Evolutionary conservation across 1,284 basidiomycete genomes (phyloP).

Genomic region (Puccinia horiana): DNA sequence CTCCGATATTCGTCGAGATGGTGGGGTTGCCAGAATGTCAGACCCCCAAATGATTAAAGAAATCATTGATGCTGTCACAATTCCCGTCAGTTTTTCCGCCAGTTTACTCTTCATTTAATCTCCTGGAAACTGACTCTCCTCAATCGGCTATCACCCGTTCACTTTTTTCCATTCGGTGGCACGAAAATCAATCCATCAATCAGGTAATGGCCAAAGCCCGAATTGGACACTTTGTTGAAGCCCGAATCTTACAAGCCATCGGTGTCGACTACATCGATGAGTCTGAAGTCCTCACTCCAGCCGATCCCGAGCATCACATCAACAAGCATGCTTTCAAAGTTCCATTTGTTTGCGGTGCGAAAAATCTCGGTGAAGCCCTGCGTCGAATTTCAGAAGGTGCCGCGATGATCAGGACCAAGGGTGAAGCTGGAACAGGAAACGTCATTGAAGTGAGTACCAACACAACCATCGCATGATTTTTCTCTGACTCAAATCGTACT

Average conservation of each 20-base stretch:
- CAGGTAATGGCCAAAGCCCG: conserved; percentile 87
- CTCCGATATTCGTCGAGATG: conserved; percentile 85
- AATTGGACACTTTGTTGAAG: conserved; percentile 96
- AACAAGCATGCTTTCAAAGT: conserved; percentile 83
- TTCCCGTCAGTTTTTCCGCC: conserved; percentile 50
- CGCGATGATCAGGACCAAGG: conserved; percentile 91
- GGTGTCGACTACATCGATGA: conserved; percentile 96
- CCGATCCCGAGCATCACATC: conserved; percentile 65
- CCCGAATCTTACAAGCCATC: conserved; percentile 89
- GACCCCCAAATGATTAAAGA: conserved; percentile 96
- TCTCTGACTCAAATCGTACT: neutral
- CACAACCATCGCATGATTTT: neutral
- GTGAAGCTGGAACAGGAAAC: conserved; percentile 96
- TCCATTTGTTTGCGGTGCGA: conserved; percentile 67
- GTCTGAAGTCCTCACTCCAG: conserved; percentile 92
- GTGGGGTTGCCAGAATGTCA: conserved; percentile 90
- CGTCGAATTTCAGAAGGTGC: conserved; percentile 96
- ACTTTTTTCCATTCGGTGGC: neutral
- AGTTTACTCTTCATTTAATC: conserved; percentile 61
- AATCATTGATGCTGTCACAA: conserved; percentile 69
- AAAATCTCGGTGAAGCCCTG: conserved; percentile 76
- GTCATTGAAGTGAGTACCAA: conserved; percentile 71
- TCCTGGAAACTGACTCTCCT: neutral
- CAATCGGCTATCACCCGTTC: conserved; percentile 66
- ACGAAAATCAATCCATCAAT: conserved; percentile 58